Evolutionary conservation across 2,329 filamentous ascomycete genomes (phyloP), one percentile per base, ranked within the genome.

Genomic region (Verticillium dahliae): DNA sequence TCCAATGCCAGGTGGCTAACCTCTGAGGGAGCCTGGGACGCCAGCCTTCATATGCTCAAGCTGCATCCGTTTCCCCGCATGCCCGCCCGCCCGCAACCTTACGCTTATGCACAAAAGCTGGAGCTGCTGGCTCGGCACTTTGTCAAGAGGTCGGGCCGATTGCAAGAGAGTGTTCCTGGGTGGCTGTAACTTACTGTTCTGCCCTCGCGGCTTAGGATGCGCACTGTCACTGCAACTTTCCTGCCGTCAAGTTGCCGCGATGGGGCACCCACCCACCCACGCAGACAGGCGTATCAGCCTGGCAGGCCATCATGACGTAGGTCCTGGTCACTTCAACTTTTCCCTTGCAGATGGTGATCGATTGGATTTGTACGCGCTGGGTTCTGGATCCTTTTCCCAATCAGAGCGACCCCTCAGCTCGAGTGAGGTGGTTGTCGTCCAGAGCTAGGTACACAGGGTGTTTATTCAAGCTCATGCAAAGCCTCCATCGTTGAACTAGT

Each of bases 141-240:
- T 57, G 63, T 57, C 61, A 52, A 57, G 38, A 39, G 61, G 35
- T 64, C 61, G 63, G 61, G 59, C 63, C 52, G 63, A 61, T 60
- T 60, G n/a, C 41, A n/a, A 60, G 13, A 37, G 35, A 61, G 15
- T n/a, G 39, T 41, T 41, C 13, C 15, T 10, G 22, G 45, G 18
- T 22, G 45, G 45, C 45, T 52, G 18, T 22, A 27, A 10, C 7
- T 52, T n/a, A 14, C 18, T 33, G 41, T 11, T 18, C 33, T 22
- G 15, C 10, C 15, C 15, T 45, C 39, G n/a, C 58, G 37, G 34
- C 62, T 50, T 59, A 61, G 59, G 56, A 18, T 41, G 50, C 7
- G 9, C 39, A 37, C 9, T 56, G 18, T 27, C 13, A 41, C 35
- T 37, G 35, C 35, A 37, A 9, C 35, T 37, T 18, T 31, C 22